Evolutionary conservation across 768 basidiomycete species (phyloP), one percentile per base, ranked within the genome.

Genomic region (Kwoniella dejecticola): DNA sequence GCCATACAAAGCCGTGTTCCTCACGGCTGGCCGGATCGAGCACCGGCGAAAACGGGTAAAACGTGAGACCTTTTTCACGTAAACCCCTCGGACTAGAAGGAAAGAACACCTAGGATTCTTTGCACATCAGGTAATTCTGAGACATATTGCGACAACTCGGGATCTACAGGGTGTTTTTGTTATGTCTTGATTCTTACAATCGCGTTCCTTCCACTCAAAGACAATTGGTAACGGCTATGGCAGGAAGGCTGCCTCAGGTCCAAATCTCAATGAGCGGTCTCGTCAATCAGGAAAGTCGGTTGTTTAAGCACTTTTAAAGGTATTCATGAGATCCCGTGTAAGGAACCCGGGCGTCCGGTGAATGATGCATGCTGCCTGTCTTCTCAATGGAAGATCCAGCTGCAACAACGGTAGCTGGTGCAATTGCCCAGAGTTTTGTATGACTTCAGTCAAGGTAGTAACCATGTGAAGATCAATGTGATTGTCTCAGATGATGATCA

Each of bases 91-190:
- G 33, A 15, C 33, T 11, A 23, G n/a, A 45, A 45, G n/a, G 23
- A 23, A n/a, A 45, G 44, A n/a, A 21, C 24, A 47, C 42, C 19
- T 45, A 23, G 24, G 42, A 45, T 45, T 38, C 36, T 38, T 12
- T 3, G 31, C 31, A 19, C 17, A 38, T 50, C 26, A 26, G 50
- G 50, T 17, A 52, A 11, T 45, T 45, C 26, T 56, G 54, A 56
- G 42, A 60, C 58, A 42, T 49, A 60, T 50, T 52, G n/a, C 36
- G 15, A 6, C 24, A 7, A 33, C 13, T 27, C 58, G 58, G 49
- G 58, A 60, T 60, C 58, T 26, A 33, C 47, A 47, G n/a, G 15
- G n/a, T n/a, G n/a, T n/a, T n/a, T n/a, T n/a, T n/a, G 15, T 36
- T 36, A 36, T 36, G 7, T 36, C 33, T 15, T 36, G 33, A 36